Evolutionary conservation across 2,329 filamentous ascomycete species (phyloP).

Genomic region (Leptographium radiaticola): DNA sequence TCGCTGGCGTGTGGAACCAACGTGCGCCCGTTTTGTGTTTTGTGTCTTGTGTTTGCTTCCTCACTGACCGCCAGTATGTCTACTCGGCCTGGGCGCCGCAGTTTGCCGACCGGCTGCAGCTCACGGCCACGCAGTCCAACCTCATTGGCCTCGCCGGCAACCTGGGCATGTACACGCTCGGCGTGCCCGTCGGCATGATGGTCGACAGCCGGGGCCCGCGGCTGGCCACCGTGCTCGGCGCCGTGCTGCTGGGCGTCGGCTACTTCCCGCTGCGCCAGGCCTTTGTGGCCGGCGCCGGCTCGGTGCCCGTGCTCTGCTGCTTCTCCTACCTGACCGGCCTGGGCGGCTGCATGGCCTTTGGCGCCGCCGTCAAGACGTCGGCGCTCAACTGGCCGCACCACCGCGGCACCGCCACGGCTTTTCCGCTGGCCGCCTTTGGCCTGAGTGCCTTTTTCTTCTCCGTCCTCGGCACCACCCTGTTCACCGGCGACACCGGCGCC

Average conservation of each 20-base stretch:
- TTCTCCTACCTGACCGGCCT: conserved; percentile 78
- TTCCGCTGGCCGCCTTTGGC: conserved; percentile 85
- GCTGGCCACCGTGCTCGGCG: conserved; percentile 63
- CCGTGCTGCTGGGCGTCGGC: conserved; percentile 58
- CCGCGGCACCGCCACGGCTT: conserved; percentile 85
- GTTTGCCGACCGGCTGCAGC: conserved; percentile 73
- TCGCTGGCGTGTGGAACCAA: conserved; percentile 88
- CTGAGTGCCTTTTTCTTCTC: conserved; percentile 96
- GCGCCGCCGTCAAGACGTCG: conserved; percentile 71
- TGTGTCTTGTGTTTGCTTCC: neutral
- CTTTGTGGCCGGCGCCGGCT: conserved; percentile 53
- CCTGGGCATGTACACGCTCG: conserved; percentile 85
- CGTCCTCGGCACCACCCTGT: conserved; percentile 58
- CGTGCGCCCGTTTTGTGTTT: conserved; percentile 33
- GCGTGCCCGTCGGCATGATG: conserved; percentile 78
- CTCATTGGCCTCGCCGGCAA: conserved; percentile 78
- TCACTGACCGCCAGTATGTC: conserved; percentile 55
- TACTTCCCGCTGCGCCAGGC: conserved; percentile 79
- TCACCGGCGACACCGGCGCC: conserved; percentile 69
- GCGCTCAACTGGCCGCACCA: conserved; percentile 87
- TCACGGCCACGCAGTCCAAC: conserved; percentile 89
- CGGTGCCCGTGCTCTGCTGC: conserved; percentile 56
- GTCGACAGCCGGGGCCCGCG: conserved; percentile 74
- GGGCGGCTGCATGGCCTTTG: conserved; percentile 85
- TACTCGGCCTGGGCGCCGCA: conserved; percentile 97